Conservation (phyloP, 768 basidiomycete species). For the Calocybe gangraenosa region DNA sequence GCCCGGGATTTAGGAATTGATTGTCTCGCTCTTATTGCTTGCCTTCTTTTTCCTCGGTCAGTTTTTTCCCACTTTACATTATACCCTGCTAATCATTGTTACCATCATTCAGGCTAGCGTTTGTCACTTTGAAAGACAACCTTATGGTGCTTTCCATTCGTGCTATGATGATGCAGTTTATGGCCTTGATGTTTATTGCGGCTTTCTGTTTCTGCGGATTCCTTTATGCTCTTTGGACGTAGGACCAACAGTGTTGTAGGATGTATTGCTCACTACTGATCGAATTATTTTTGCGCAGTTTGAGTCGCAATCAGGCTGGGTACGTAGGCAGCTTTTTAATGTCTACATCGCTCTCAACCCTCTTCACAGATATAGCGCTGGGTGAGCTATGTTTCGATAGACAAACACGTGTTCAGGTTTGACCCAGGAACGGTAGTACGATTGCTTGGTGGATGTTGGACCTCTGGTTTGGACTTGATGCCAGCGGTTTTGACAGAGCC, state of each 20-base stretch:
- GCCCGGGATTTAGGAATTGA: slow-evolving; percentile 73
- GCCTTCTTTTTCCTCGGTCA: slow-evolving; percentile 84
- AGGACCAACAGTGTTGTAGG: slow-evolving; percentile 30
- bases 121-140: slow-evolving; percentile 82
- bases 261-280: no score
- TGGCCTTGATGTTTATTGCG: slow-evolving; percentile 78
- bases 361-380: slow-evolving; percentile 23
- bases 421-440: slow-evolving; percentile 15
- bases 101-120: slow-evolving; percentile 62
- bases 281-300: slow-evolving; percentile 27
- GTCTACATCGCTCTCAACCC: neutral
- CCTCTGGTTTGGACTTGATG: slow-evolving; percentile 93
- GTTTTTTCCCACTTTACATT: slow-evolving; percentile 2
- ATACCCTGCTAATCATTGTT: neutral
- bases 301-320: slow-evolving; percentile 59
- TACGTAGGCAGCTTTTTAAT: slow-evolving; percentile 24
- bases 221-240: slow-evolving; percentile 92
- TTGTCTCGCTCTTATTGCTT: slow-evolving; percentile 83
- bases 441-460: slow-evolving; percentile 97
- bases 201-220: slow-evolving; percentile 92
- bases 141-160: slow-evolving; percentile 79
- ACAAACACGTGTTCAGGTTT: neutral
- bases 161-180: slow-evolving; percentile 91
- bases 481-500: slow-evolving; percentile 79
- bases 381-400: slow-evolving; percentile 20